Percentiles rank a stretch among this genome's conserved stretches.
Conservation (phyloP, 2,329 filamentous ascomycete species). For the Thelonectria discophora region DNA sequence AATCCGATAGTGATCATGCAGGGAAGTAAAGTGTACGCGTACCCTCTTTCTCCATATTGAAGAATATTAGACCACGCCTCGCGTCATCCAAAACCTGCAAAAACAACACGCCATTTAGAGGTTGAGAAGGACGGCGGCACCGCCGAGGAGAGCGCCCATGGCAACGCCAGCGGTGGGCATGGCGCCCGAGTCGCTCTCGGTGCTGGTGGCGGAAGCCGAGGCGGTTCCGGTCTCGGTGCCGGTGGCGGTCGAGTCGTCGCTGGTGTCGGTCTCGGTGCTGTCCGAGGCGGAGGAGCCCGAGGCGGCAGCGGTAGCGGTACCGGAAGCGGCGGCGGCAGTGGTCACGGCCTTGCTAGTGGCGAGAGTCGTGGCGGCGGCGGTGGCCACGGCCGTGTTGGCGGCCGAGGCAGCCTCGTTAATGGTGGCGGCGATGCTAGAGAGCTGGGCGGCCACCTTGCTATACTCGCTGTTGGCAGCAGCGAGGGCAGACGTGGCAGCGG, state of each 20-base stretch:
- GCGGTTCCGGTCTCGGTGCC: conserved; percentile 4
- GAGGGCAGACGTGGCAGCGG: neutral
- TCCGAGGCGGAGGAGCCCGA: neutral
- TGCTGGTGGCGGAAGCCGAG: conserved; percentile 11
- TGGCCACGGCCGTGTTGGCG: neutral
- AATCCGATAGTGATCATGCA: neutral
- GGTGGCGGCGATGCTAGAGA: conserved; percentile 13
- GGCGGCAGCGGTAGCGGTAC: neutral
- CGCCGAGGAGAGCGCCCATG: conserved; percentile 22
- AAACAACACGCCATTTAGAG: conserved; percentile 6
- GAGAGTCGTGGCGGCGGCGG: neutral
- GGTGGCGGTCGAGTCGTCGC: conserved; percentile 12
- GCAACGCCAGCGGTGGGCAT: conserved; percentile 20
- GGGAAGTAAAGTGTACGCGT: conserved; percentile 15
- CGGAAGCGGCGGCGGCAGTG: neutral
- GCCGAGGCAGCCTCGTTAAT: neutral
- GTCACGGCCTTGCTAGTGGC: neutral
- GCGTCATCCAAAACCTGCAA: neutral
- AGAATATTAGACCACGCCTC: neutral
- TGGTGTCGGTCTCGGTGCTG: neutral
- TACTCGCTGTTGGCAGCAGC: conserved; percentile 6
- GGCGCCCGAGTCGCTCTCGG: conserved; percentile 13
- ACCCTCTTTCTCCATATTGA: neutral
- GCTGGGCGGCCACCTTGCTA: conserved; percentile 11
- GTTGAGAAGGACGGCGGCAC: conserved; percentile 21